phyloP scores from a whole-genome alignment of 495 filamentous ascomycete genomes.

The Patellaria atrata region DNA sequence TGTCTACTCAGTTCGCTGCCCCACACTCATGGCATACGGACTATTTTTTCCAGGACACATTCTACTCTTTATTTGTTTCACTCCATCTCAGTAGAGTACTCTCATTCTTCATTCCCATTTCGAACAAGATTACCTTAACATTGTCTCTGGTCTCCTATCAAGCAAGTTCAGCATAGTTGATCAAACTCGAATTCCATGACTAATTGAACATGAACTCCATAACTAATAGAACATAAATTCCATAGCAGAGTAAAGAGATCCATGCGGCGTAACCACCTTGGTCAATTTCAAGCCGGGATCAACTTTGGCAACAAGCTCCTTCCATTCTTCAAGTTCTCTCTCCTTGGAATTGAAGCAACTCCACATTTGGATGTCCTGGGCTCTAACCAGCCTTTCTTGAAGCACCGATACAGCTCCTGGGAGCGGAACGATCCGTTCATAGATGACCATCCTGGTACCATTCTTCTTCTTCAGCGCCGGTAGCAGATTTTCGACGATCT shows the following conservation, averaged over 20 bases:
- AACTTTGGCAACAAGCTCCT: slow-evolving; percentile 5
- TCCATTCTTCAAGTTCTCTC: slow-evolving; percentile 11
- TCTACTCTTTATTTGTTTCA: too few relatives aligned
- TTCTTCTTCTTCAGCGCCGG: slow-evolving; percentile 24
- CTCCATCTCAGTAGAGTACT: too few relatives aligned
- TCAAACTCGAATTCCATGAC: too few relatives aligned
- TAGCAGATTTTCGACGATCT: slow-evolving; percentile 25
- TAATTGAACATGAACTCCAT: too few relatives aligned
- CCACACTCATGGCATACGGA: too few relatives aligned
- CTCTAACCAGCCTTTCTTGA: slow-evolving; percentile 3
- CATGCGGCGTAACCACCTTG: slow-evolving; percentile 3
- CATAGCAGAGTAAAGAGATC: slow-evolving; percentile 5
- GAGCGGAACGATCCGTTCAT: slow-evolving; percentile 10
- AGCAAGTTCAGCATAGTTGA: too few relatives aligned
- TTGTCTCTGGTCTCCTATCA: too few relatives aligned
- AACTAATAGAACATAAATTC: slow-evolving; percentile 6
- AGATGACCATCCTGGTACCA: slow-evolving; percentile 19
- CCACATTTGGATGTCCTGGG: slow-evolving; percentile 14
- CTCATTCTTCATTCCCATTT: too few relatives aligned
- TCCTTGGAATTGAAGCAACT: slow-evolving; percentile 13
- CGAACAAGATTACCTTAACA: too few relatives aligned
- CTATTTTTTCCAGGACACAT: too few relatives aligned
- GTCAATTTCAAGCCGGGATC: slow-evolving; percentile 3
- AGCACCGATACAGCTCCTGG: slow-evolving; percentile 4
- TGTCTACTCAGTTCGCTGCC: too few relatives aligned